Conservation (phyloP, 228 moss, liverwort and hornwort genomes). For the Sphagnum magellanicum region DNA sequence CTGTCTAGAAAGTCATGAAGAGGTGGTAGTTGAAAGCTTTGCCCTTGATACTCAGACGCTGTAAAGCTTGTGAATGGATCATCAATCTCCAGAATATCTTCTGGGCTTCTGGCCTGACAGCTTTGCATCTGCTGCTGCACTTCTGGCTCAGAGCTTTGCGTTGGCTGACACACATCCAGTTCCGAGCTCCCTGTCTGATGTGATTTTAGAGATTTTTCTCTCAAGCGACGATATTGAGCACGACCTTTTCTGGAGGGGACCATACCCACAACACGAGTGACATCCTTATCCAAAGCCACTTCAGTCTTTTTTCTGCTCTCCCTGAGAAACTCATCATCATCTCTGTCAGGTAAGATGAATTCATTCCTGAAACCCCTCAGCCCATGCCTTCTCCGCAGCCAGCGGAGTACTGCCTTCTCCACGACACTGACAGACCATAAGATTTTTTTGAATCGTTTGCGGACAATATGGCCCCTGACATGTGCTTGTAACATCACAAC, state of each 20-base stretch:
- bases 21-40: slow-evolving; percentile 13
- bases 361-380: slow-evolving; percentile 47
- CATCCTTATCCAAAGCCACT: slow-evolving; percentile 42
- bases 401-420: slow-evolving; percentile 45
- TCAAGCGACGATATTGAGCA: slow-evolving; percentile 46
- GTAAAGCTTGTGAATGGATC: too few relatives aligned
- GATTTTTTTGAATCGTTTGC: slow-evolving; percentile 48
- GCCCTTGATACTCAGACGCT: not conserved
- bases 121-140: too few relatives aligned
- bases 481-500: slow-evolving; percentile 53
- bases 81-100: too few relatives aligned
- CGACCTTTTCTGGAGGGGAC: slow-evolving; percentile 45
- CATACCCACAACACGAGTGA: slow-evolving; percentile 45
- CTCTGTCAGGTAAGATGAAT: slow-evolving; percentile 24
- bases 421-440: slow-evolving; percentile 60
- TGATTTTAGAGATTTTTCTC: slow-evolving; percentile 40
- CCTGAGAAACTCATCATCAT: slow-evolving; percentile 51
- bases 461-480: slow-evolving; percentile 48
- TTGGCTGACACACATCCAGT: too few relatives aligned
- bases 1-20: slow-evolving; percentile 26
- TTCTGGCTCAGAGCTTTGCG: too few relatives aligned
- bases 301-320: slow-evolving; percentile 51
- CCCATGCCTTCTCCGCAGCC: slow-evolving; percentile 47
- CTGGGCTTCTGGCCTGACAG: too few relatives aligned
- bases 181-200: slow-evolving; percentile 8